A percentile compares a stretch with the other conserved stretches of the same genome.
Evolutionary conservation across 805 yeast species (phyloP).

Genomic region (Clavispora vitiphila): DNA sequence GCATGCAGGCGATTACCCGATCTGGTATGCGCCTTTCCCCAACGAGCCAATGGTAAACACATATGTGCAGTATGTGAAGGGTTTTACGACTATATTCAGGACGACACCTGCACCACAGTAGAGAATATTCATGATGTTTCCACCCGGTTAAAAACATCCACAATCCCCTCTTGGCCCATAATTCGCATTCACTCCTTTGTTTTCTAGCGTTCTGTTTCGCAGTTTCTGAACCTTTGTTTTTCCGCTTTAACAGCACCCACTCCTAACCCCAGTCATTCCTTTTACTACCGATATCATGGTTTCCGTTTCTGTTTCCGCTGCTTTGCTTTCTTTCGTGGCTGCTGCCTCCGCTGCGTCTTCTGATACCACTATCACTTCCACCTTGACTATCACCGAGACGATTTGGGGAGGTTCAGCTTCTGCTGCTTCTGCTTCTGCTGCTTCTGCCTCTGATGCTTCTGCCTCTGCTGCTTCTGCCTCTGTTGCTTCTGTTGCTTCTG

Average conservation of each 20-base stretch:
- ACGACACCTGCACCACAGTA: neutral
- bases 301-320: neutral
- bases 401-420: conserved; percentile 23
- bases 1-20: neutral
- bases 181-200: neutral
- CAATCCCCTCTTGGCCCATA: neutral
- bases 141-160: neutral
- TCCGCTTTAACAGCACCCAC: neutral
- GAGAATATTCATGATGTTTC: neutral
- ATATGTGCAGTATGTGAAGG: neutral
- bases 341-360: conserved; percentile 9
- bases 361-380: conserved; percentile 24
- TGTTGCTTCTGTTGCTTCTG: conserved; percentile 10
- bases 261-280: conserved; percentile 4
- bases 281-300: neutral
- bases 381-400: conserved; percentile 25
- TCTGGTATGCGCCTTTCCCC: neutral
- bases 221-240: neutral
- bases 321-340: conserved; percentile 6
- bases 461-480: conserved; percentile 4
- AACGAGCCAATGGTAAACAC: neutral
- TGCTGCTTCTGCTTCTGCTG: conserved; percentile 22
- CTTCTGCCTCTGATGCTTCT: conserved; percentile 10
- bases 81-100: neutral
- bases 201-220: neutral